phyloP scores from a whole-genome alignment of 2,329 filamentous ascomycete genomes.

The Periglandula ipomoeae region DNA sequence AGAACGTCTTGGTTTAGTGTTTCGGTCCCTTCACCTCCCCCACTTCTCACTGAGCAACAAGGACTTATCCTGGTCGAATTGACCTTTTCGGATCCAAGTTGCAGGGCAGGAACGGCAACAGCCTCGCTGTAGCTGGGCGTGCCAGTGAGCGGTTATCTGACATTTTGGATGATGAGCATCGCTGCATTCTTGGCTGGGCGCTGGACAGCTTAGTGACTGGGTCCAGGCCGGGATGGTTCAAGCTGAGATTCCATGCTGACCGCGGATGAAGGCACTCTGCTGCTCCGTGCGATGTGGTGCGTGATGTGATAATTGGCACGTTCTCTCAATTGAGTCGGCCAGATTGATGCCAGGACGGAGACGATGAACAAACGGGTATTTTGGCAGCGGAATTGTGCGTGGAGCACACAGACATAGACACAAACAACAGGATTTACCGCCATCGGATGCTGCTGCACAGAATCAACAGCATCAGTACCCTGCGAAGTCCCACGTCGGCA shows the following conservation, averaged over 20 bases:
- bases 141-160: background rate
- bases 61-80: background rate
- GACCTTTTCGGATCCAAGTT: background rate
- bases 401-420: no score
- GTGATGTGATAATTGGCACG: background rate
- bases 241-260: no score
- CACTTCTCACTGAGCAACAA: constrained; percentile 9
- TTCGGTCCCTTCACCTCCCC: constrained; percentile 7
- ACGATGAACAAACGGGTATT: no score
- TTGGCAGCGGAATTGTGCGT: no score
- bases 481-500: no score
- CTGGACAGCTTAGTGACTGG: no score
- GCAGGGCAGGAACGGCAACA: background rate
- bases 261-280: background rate
- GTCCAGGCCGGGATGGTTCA: no score
- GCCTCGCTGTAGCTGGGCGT: background rate
- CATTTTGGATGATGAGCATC: background rate
- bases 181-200: background rate
- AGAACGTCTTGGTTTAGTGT: constrained; percentile 3
- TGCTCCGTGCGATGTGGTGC: background rate
- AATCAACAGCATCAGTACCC: no score
- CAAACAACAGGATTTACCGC: no score
- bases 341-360: no score
- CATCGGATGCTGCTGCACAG: no score
- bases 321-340: no score